A percentile compares a stretch with the other conserved stretches of the same genome.
Evolutionary conservation across 2,329 filamentous ascomycete genomes (phyloP).

Genomic region (Aspergillus sp.): DNA sequence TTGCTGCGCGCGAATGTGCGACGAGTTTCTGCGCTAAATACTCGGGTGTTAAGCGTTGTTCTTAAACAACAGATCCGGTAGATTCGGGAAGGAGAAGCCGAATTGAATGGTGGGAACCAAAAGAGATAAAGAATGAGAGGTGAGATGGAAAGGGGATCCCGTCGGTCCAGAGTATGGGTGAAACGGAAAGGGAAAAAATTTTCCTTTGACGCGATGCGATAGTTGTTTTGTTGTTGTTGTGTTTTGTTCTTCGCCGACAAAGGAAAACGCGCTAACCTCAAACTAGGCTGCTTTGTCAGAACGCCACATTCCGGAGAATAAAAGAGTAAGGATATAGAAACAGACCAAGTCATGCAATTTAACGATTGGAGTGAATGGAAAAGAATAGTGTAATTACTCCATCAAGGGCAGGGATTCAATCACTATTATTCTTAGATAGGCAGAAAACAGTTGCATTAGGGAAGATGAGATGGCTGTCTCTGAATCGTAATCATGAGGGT

Average conservation of each 20-base stretch:
- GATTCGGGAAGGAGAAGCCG: background rate
- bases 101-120: background rate
- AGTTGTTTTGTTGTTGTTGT: constrained; percentile 1
- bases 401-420: background rate
- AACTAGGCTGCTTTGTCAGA: constrained; percentile 1
- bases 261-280: background rate
- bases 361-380: too few relatives aligned
- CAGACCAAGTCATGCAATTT: too few relatives aligned
- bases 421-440: background rate
- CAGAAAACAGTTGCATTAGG: background rate
- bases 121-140: constrained; percentile 1
- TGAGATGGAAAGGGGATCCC: background rate
- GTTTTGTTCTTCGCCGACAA: background rate
- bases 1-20: background rate
- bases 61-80: too few relatives aligned
- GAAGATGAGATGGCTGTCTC: too few relatives aligned
- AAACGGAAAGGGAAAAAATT: background rate
- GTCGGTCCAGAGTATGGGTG: background rate
- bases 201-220: background rate
- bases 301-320: background rate
- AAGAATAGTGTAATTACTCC: too few relatives aligned
- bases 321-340: too few relatives aligned
- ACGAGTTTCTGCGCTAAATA: background rate
- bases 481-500: background rate
- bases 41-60: too few relatives aligned